phyloP scores from a whole-genome alignment of 495 filamentous ascomycete genomes.

The Cercophora scortea region DNA sequence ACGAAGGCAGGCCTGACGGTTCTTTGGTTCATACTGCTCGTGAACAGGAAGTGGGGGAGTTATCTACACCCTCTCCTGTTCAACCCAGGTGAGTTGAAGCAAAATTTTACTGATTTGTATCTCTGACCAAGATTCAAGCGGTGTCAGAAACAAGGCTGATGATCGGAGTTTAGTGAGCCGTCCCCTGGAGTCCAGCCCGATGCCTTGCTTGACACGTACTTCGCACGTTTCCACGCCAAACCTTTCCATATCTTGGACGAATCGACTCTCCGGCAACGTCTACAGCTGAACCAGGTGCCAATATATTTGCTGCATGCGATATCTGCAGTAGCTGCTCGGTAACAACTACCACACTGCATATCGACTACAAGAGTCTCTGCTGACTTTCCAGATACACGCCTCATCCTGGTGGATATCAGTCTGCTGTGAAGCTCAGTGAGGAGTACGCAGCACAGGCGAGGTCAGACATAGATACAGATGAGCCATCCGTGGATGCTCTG shows the following conservation, averaged over 20 bases:
- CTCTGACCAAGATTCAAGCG: neutral
- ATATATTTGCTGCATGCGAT: conserved; percentile 59
- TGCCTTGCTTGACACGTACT: conserved; percentile 66
- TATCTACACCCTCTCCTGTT: conserved; percentile 6
- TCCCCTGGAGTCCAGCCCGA: conserved; percentile 43
- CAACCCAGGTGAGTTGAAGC: conserved; percentile 3
- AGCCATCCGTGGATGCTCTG: conserved; percentile 66
- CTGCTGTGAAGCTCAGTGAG: conserved; percentile 51
- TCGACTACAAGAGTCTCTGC: neutral
- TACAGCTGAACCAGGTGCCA: conserved; percentile 60
- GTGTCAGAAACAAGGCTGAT: neutral
- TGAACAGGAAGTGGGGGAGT: conserved; percentile 7
- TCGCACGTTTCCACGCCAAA: conserved; percentile 66
- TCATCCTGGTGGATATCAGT: conserved; percentile 52
- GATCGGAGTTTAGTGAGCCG: conserved; percentile 20
- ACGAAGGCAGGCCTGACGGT: neutral
- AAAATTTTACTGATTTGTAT: neutral
- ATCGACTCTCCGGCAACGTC: conserved; percentile 54
- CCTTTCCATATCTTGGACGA: conserved; percentile 76
- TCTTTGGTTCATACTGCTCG: neutral
- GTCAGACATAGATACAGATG: conserved; percentile 64
- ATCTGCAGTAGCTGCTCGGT: conserved; percentile 65
- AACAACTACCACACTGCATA: conserved; percentile 4
- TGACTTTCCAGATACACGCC: conserved; percentile 51
- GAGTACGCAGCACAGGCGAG: conserved; percentile 62